These are phyloP conservation scores for Tetrapisispora phaffii DNA, from an alignment of 805 yeast species.

Conservation along the genomic window DNA sequence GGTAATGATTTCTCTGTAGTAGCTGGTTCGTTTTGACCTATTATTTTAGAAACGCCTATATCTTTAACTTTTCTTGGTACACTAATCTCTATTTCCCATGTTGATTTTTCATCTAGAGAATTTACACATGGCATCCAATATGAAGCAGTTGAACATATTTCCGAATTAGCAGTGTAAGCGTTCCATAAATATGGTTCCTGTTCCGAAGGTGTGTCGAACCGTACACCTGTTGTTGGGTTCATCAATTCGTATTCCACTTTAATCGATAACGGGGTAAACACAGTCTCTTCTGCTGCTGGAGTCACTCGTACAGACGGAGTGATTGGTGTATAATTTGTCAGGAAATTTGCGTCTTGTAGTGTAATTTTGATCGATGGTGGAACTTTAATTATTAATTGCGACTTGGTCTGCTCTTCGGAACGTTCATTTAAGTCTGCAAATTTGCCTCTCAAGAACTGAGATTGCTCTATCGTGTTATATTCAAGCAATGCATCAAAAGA, in stretches of 20 bases:
- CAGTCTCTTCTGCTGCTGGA: conserved; percentile 35
- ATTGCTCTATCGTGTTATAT: conserved; percentile 26
- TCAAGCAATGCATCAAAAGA: conserved; percentile 12
- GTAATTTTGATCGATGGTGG: conserved; percentile 42
- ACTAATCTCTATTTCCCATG: conserved; percentile 87
- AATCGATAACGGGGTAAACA: conserved; percentile 65
- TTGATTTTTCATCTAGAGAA: conserved; percentile 72
- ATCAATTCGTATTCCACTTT: conserved; percentile 55
- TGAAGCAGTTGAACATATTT: conserved; percentile 70
- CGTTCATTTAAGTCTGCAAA: conserved; percentile 24
- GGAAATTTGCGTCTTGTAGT: conserved; percentile 40
- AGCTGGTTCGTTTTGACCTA: conserved; percentile 22
- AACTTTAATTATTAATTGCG: conserved; percentile 25
- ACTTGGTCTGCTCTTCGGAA: conserved; percentile 23
- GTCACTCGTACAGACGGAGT: conserved; percentile 35
- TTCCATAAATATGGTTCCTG: conserved; percentile 50
- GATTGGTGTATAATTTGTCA: conserved; percentile 31
- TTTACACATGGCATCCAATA: conserved; percentile 98
- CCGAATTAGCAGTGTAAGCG: conserved; percentile 75
- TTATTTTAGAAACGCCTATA: conserved; percentile 36
- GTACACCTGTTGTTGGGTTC: conserved; percentile 65
- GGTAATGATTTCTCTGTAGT: background rate
- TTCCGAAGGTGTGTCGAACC: conserved; percentile 43
- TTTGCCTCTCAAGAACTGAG: conserved; percentile 26
- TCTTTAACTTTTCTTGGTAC: conserved; percentile 74